These are phyloP conservation scores for Kockiozyma suomiensis DNA, from an alignment of 805 yeast genomes.

Conservation along the genomic window DNA sequence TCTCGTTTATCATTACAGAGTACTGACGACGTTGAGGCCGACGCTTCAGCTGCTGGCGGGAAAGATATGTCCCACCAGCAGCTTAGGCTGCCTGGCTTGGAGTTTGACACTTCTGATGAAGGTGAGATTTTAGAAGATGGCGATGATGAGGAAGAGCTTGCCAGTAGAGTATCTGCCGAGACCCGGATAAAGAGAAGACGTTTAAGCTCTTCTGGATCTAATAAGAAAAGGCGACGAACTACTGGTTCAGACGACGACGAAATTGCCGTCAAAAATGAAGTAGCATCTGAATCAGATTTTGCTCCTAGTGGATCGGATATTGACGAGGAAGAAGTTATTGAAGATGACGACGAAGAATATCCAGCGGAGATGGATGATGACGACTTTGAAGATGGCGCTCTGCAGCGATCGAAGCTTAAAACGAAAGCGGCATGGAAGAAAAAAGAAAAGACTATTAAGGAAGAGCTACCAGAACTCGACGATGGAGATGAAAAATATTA, in stretches of 20 bases:
- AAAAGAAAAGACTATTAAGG: slow-evolving; percentile 36
- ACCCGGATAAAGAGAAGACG: slow-evolving; percentile 12
- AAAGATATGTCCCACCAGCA: slow-evolving; percentile 28
- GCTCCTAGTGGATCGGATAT: slow-evolving; percentile 17
- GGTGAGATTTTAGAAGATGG: slow-evolving; percentile 39
- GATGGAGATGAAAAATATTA: slow-evolving; percentile 80
- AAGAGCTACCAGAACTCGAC: slow-evolving; percentile 55
- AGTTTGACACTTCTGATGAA: slow-evolving; percentile 33
- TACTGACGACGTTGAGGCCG: background rate
- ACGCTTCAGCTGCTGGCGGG: background rate
- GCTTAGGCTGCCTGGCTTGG: slow-evolving; percentile 32
- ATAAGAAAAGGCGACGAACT: background rate
- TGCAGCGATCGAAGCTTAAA: background rate
- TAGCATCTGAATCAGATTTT: slow-evolving; percentile 19
- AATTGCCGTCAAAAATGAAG: slow-evolving; percentile 7
- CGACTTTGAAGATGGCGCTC: slow-evolving; percentile 21
- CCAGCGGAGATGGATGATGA: slow-evolving; percentile 38
- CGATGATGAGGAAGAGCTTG: slow-evolving; percentile 31
- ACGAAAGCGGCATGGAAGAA: slow-evolving; percentile 10
- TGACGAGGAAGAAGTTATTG: slow-evolving; percentile 18
- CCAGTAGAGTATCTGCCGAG: background rate
- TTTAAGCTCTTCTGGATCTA: background rate
- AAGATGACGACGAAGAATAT: slow-evolving; percentile 30
- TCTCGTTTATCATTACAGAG: slow-evolving; percentile 19
- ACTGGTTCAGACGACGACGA: slow-evolving; percentile 16